These are phyloP conservation scores for Hydnomerulius pinastri DNA, from an alignment of 768 basidiomycete species.

Conservation along the genomic window DNA sequence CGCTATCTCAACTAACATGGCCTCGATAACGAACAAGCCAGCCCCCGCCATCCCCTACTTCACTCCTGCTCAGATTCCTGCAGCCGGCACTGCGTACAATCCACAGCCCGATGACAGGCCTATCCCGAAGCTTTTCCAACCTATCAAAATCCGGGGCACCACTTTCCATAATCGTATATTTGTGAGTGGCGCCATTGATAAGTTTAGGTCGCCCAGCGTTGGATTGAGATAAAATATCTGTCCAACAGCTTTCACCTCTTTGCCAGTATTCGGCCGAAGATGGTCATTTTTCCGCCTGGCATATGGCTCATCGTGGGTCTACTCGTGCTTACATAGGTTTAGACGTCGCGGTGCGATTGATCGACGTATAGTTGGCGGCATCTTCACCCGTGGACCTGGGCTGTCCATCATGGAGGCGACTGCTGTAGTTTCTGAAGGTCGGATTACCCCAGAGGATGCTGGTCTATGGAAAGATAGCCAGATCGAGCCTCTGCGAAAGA, in stretches of 20 bases:
- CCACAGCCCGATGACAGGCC: constrained; percentile 42
- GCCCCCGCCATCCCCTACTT: constrained; percentile 47
- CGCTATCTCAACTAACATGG: too few relatives aligned
- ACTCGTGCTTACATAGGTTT: not conserved
- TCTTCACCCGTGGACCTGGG: constrained; percentile 55
- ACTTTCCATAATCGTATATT: constrained; percentile 58
- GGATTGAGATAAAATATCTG: not conserved
- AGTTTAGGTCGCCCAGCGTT: not conserved
- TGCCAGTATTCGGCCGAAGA: constrained; percentile 62
- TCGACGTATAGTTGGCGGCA: constrained; percentile 35
- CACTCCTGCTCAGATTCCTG: constrained; percentile 46
- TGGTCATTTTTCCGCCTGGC: constrained; percentile 57
- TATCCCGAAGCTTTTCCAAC: constrained; percentile 52
- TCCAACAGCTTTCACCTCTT: constrained; percentile 49
- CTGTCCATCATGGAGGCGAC: constrained; percentile 67
- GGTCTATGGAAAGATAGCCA: constrained; percentile 70
- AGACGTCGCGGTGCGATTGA: not conserved
- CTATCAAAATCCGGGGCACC: constrained; percentile 53
- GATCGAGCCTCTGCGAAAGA: constrained; percentile 42
- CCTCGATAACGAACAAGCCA: constrained; percentile 33
- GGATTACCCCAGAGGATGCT: constrained; percentile 66
- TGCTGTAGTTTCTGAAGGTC: constrained; percentile 57
- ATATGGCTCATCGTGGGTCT: constrained; percentile 46
- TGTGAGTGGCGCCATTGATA: constrained; percentile 31
- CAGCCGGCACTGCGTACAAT: constrained; percentile 45